phyloP scores from a whole-genome alignment of 306 rosid genomes.

The Herpetospermum pedunculosum region DNA sequence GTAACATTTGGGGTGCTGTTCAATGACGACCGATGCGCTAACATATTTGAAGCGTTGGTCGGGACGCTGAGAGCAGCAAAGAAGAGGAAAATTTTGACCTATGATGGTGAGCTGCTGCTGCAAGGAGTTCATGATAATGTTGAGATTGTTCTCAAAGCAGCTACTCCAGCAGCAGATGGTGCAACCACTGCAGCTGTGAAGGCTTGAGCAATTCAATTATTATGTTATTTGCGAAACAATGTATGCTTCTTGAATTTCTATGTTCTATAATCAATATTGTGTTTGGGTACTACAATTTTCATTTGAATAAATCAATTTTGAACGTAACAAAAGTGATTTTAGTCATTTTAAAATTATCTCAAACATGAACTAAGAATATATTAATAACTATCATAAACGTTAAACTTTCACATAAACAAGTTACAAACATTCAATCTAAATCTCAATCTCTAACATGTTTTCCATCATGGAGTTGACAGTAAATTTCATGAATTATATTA shows the following conservation, averaged over 20 bases:
- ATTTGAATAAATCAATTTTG: too few species aligned
- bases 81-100: constrained; percentile 51
- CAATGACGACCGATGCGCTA: constrained; percentile 75
- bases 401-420: background rate
- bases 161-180: constrained; percentile 21
- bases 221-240: too few species aligned
- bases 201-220: constrained; percentile 14
- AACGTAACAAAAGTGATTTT: too few species aligned
- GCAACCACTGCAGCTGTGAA: constrained; percentile 14
- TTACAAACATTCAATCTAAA: background rate
- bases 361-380: background rate
- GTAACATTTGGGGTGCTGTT: constrained; percentile 83
- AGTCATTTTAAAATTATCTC: too few species aligned
- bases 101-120: constrained; percentile 76
- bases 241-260: background rate
- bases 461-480: too few species aligned
- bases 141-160: constrained; percentile 67
- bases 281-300: background rate
- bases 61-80: constrained; percentile 92
- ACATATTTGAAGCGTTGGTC: constrained; percentile 84
- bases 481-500: too few species aligned
- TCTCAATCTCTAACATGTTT: too few species aligned
- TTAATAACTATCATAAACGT: background rate
- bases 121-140: constrained; percentile 97
- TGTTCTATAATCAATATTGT: background rate